Evolutionary conservation across 2,329 filamentous ascomycete genomes (phyloP).

Genomic region (Cladosporium sp.): DNA sequence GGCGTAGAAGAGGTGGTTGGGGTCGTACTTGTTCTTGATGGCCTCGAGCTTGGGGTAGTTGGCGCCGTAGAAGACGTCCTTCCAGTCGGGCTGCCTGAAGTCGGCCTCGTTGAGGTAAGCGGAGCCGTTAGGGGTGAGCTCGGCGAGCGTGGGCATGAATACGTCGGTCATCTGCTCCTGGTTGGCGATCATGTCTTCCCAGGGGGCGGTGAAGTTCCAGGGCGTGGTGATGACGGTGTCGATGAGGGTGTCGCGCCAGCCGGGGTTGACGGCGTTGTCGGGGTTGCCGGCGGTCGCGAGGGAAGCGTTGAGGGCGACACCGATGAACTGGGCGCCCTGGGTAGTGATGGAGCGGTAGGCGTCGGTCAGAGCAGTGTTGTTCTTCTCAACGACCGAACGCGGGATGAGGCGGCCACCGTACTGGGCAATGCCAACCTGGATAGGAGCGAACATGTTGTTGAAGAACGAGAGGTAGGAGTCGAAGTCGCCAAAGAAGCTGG

Average conservation of each 20-base stretch:
- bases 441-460: constrained; percentile 26
- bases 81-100: constrained; percentile 36
- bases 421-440: constrained; percentile 27
- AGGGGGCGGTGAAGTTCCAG: constrained; percentile 36
- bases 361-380: constrained; percentile 28
- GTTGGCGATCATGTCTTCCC: constrained; percentile 31
- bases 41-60: constrained; percentile 33
- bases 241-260: constrained; percentile 33
- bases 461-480: constrained; percentile 30
- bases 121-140: constrained; percentile 34
- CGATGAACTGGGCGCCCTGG: constrained; percentile 31
- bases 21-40: constrained; percentile 40
- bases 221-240: constrained; percentile 32
- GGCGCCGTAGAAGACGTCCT: constrained; percentile 37
- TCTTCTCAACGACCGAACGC: constrained; percentile 28
- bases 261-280: constrained; percentile 36
- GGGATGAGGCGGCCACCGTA: constrained; percentile 31
- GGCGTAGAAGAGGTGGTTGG: constrained; percentile 36
- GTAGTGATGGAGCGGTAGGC: constrained; percentile 32
- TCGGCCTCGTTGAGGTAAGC: constrained; percentile 32
- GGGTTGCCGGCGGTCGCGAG: constrained; percentile 28
- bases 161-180: constrained; percentile 36
- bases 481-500: constrained; percentile 25
- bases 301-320: constrained; percentile 36
- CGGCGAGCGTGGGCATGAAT: constrained; percentile 34